phyloP scores from a whole-genome alignment of 441 rosid genomes.

The Erysimum pusillum region DNA sequence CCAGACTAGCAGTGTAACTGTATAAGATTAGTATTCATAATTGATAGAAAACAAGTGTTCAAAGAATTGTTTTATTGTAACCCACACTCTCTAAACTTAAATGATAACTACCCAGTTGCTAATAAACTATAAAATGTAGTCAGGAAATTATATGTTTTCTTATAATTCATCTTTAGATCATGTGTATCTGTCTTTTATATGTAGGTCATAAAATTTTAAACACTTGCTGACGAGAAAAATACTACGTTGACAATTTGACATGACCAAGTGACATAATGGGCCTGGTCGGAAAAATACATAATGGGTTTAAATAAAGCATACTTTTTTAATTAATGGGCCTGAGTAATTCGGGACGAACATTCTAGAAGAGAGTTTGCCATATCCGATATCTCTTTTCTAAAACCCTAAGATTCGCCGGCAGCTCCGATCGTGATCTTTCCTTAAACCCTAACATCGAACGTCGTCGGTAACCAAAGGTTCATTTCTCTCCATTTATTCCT shows the following conservation, averaged over 20 bases:
- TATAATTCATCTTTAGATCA: background rate
- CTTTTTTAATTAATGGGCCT: conserved; percentile 18
- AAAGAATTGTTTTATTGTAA: background rate
- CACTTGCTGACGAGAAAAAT: background rate
- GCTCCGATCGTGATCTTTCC: conserved; percentile 38
- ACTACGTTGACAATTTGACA: too few relatives aligned
- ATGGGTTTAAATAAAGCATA: conserved; percentile 6
- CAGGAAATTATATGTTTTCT: background rate
- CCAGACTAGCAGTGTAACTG: background rate
- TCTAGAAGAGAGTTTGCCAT: background rate
- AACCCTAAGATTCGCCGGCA: conserved; percentile 43
- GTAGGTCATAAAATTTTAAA: background rate
- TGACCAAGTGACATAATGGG: background rate
- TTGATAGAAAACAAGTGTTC: background rate
- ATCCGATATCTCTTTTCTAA: conserved; percentile 16
- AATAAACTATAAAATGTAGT: background rate
- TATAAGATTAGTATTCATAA: background rate
- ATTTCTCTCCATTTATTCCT: background rate
- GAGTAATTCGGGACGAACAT: background rate
- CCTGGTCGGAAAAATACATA: background rate
- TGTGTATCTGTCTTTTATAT: background rate
- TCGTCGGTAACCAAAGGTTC: conserved; percentile 39
- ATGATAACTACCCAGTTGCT: background rate
- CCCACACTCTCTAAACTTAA: background rate
- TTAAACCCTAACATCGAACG: conserved; percentile 38